Evolutionary conservation across 495 filamentous ascomycete genomes (phyloP).

Genomic region (Annulohypoxylon nitens): DNA sequence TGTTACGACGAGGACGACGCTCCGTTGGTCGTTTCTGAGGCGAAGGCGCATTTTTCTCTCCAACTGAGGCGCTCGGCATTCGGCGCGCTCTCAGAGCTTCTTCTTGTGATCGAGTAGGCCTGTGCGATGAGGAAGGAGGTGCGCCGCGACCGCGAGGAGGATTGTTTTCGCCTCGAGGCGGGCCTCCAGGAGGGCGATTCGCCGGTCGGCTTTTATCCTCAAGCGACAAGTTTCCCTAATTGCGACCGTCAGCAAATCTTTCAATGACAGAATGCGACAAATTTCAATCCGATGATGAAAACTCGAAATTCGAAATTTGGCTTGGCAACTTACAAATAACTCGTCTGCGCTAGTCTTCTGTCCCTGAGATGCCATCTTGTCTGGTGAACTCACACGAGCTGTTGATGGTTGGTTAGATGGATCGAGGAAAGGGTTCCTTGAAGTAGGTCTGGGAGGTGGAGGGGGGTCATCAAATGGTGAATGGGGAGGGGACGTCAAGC

Average conservation of each 20-base stretch:
- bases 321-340: constrained; percentile 82
- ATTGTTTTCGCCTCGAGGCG: constrained; percentile 65
- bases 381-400: constrained; percentile 57
- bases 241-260: constrained; percentile 27
- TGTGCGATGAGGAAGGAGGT: constrained; percentile 64
- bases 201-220: constrained; percentile 61
- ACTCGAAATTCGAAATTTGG: neutral
- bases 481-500: constrained; percentile 56
- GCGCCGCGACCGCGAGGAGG: constrained; percentile 59
- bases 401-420: constrained; percentile 68
- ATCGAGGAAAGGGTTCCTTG: constrained; percentile 94
- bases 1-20: constrained; percentile 83
- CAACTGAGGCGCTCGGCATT: constrained; percentile 54
- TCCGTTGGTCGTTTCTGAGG: constrained; percentile 55
- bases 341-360: constrained; percentile 77
- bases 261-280: constrained; percentile 1
- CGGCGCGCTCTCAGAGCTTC: constrained; percentile 65
- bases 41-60: constrained; percentile 52
- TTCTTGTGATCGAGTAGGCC: constrained; percentile 71
- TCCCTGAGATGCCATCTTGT: constrained; percentile 69
- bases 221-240: constrained; percentile 65
- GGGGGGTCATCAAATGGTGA: constrained; percentile 68
- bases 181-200: constrained; percentile 57
- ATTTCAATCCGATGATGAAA: neutral
- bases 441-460: constrained; percentile 76